Conservation (phyloP, 78 protist species). For the Dictyostelium purpureum region DNA sequence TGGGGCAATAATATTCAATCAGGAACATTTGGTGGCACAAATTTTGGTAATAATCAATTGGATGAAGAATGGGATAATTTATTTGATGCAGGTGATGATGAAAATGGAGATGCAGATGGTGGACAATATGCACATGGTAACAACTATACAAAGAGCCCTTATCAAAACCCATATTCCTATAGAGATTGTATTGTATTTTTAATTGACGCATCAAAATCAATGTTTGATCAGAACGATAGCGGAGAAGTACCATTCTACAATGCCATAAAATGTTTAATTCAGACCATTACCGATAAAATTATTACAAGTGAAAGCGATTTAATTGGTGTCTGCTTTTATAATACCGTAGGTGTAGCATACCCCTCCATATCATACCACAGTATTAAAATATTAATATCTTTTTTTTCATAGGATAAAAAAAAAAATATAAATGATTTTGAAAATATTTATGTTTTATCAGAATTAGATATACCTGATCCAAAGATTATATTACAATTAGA, state of each 20-base stretch:
- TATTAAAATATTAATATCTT: neutral
- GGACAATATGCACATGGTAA: neutral
- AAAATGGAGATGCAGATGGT: neutral
- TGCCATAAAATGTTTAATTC: slow-evolving; percentile 73
- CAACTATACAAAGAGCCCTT: neutral
- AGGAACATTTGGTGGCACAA: neutral
- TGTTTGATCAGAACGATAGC: slow-evolving; percentile 65
- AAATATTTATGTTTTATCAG: slow-evolving; percentile 79
- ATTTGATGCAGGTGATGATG: neutral
- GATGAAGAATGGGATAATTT: slow-evolving; percentile 18
- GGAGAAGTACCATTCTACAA: slow-evolving; percentile 75
- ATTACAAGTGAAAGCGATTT: slow-evolving; percentile 78
- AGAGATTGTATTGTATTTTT: slow-evolving; percentile 81
- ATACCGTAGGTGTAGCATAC: slow-evolving; percentile 51
- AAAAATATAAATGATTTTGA: slow-evolving; percentile 86
- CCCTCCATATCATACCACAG: neutral
- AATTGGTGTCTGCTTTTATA: slow-evolving; percentile 75
- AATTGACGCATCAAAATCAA: slow-evolving; percentile 64
- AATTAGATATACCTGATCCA: slow-evolving; percentile 85
- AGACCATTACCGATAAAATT: slow-evolving; percentile 80
- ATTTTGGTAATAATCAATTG: neutral
- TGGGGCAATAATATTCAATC: neutral
- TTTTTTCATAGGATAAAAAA: slow-evolving; percentile 52
- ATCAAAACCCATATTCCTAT: neutral
- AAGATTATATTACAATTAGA: slow-evolving; percentile 68